Conservation (phyloP, 768 basidiomycete species). For the Boletus sp. region DNA sequence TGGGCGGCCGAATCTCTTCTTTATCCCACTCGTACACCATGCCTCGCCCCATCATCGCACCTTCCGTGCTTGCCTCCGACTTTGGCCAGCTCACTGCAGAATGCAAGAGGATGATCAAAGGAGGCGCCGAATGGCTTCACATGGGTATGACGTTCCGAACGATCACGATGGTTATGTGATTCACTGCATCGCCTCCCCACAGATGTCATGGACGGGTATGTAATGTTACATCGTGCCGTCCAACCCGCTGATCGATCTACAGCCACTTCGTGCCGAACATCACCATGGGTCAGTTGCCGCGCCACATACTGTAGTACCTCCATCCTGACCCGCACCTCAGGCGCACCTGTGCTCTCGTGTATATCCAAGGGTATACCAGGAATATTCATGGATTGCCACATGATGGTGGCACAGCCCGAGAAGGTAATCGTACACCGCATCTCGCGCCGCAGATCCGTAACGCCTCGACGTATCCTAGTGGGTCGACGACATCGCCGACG, state of each 20-base stretch:
- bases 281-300: slow-evolving; percentile 74
- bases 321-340: slow-evolving; percentile 38
- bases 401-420: slow-evolving; percentile 97
- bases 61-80: slow-evolving; percentile 95
- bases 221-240: background rate
- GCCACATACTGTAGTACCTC: background rate
- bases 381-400: slow-evolving; percentile 99
- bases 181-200: slow-evolving; percentile 7
- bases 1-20: slow-evolving; percentile 5
- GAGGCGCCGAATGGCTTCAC: slow-evolving; percentile 96
- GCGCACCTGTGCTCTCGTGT: slow-evolving; percentile 83
- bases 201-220: slow-evolving; percentile 99
- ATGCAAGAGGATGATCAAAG: slow-evolving; percentile 94
- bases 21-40: slow-evolving; percentile 39
- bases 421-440: slow-evolving; percentile 49
- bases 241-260: slow-evolving; percentile 7
- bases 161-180: slow-evolving; percentile 7
- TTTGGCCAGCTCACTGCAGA: slow-evolving; percentile 94
- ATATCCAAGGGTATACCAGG: slow-evolving; percentile 85
- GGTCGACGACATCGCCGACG: slow-evolving; percentile 94
- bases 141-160: slow-evolving; percentile 61
- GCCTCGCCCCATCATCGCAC: slow-evolving; percentile 91
- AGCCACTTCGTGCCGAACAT: slow-evolving; percentile 99
- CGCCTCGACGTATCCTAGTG: slow-evolving; percentile 53
- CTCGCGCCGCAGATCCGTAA: background rate